These are phyloP conservation scores for Chlorella sp. DNA, from an alignment of 139 green algal species.

Conservation along the genomic window DNA sequence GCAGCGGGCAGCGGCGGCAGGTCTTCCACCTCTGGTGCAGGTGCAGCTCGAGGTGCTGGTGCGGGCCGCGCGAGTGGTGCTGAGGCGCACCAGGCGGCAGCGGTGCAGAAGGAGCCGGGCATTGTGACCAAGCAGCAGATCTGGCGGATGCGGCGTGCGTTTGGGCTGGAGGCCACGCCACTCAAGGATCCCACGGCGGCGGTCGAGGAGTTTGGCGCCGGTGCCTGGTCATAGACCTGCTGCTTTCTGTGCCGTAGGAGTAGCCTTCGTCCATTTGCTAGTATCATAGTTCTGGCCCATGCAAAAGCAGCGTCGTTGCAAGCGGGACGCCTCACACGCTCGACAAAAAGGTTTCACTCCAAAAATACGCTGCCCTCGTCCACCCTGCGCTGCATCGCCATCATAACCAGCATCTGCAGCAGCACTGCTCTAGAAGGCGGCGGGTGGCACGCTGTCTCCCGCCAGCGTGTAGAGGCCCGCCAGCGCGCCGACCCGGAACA, in stretches of 20 bases:
- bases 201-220: background rate
- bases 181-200: background rate
- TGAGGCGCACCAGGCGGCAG: too few species aligned
- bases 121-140: background rate
- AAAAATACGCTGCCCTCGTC: background rate
- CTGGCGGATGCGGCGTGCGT: background rate
- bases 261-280: too few species aligned
- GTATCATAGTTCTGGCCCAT: background rate
- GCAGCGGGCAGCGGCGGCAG: too few species aligned
- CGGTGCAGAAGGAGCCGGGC: background rate
- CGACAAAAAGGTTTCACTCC: background rate
- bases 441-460: conserved; percentile 24
- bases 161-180: background rate
- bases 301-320: background rate
- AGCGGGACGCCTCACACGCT: background rate
- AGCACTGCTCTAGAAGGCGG: background rate
- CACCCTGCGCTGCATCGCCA: background rate
- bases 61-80: too few species aligned
- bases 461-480: conserved; percentile 72
- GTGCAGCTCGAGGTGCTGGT: too few species aligned
- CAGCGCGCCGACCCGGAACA: conserved; percentile 68
- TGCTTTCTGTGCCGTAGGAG: background rate
- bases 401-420: background rate
- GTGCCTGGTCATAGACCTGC: background rate
- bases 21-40: too few species aligned